Conservation (phyloP, 768 basidiomycete genomes). For the Calocybe indica region DNA sequence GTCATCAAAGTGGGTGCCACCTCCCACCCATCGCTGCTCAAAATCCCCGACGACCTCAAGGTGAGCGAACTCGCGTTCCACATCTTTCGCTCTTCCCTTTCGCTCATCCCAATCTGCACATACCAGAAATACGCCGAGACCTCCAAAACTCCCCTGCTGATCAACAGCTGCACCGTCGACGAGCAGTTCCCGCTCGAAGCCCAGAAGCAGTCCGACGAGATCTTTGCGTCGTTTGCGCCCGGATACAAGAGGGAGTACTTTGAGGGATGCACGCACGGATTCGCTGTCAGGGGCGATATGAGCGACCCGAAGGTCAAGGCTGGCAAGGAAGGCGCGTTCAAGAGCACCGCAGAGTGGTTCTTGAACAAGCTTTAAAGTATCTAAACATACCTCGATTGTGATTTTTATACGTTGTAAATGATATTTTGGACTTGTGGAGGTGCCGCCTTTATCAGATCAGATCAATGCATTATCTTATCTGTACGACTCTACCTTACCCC, state of each 20-base stretch:
- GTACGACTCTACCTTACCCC: too few species aligned
- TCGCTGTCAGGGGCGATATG: conserved; percentile 36
- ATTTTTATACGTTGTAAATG: too few species aligned
- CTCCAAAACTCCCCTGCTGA: conserved; percentile 52
- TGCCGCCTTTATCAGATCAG: too few species aligned
- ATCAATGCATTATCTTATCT: too few species aligned
- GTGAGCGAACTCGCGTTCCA: neutral
- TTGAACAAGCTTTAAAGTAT: conserved; percentile 4
- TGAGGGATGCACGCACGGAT: conserved; percentile 29
- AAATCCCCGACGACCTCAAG: conserved; percentile 27
- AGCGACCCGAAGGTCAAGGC: conserved; percentile 38
- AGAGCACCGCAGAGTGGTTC: conserved; percentile 43
- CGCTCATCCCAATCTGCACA: neutral
- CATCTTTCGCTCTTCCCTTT: neutral
- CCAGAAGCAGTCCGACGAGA: conserved; percentile 38
- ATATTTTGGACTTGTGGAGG: too few species aligned
- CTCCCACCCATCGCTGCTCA: conserved; percentile 29
- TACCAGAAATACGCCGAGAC: conserved; percentile 36
- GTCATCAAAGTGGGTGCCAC: conserved; percentile 20
- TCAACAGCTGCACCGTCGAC: conserved; percentile 60
- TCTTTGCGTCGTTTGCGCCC: conserved; percentile 41
- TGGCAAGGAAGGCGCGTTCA: conserved; percentile 52
- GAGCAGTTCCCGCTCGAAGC: conserved; percentile 40
- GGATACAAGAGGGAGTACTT: conserved; percentile 42
- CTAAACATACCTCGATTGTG: too few species aligned